A percentile compares a stretch with the other conserved stretches of the same genome.
phyloP scores from a whole-genome alignment of 2,329 filamentous ascomycete genomes.

The Exserohilum turcica region DNA sequence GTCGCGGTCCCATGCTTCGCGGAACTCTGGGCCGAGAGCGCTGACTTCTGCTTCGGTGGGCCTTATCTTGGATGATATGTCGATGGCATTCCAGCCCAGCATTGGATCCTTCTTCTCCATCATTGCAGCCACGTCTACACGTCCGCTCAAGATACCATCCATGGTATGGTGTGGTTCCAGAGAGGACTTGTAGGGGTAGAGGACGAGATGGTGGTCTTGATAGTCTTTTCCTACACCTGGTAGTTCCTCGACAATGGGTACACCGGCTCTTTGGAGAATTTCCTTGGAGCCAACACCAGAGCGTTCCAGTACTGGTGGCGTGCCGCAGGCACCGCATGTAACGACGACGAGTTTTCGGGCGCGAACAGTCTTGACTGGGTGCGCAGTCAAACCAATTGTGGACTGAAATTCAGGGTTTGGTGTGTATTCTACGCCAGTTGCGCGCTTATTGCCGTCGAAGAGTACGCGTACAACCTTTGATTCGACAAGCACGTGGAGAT shows the following conservation, averaged over 20 bases:
- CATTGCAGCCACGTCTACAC: constrained; percentile 53
- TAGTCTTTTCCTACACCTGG: constrained; percentile 69
- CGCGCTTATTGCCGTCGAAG: constrained; percentile 60
- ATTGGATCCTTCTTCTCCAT: constrained; percentile 56
- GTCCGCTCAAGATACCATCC: constrained; percentile 59
- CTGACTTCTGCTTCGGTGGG: constrained; percentile 60
- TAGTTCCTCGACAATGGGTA: constrained; percentile 60
- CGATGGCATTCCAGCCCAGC: constrained; percentile 64
- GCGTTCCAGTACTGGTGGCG: constrained; percentile 63
- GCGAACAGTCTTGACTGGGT: constrained; percentile 49
- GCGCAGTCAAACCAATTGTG: constrained; percentile 36
- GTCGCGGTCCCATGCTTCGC: constrained; percentile 61
- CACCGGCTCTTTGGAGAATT: constrained; percentile 57
- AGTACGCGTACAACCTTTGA: constrained; percentile 62
- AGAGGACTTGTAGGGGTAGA: constrained; percentile 59
- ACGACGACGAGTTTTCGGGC: constrained; percentile 62
- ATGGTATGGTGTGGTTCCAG: constrained; percentile 57
- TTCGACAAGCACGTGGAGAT: constrained; percentile 64
- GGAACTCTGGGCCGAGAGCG: constrained; percentile 59
- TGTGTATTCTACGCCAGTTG: constrained; percentile 64
- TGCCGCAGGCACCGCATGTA: constrained; percentile 58
- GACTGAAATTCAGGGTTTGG: constrained; percentile 52
- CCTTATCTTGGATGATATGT: constrained; percentile 62
- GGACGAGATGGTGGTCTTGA: constrained; percentile 63
- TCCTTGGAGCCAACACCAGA: constrained; percentile 64